A percentile compares a stretch with the other conserved stretches of the same genome.
Evolutionary conservation across 176 grass and related monocot genomes (phyloP).

Genomic region (Cenchrus americanus): DNA sequence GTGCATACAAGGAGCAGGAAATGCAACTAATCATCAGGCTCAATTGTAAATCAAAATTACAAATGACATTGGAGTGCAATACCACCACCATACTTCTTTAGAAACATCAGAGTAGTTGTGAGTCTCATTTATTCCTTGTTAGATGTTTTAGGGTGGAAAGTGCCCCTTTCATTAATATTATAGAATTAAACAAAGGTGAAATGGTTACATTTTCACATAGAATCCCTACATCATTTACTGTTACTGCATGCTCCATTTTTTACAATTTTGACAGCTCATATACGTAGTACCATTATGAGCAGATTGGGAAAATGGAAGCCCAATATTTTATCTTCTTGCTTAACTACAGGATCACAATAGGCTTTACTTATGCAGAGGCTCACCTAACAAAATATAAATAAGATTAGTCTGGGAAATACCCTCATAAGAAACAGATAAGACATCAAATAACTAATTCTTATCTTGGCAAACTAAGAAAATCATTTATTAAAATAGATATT

Average conservation of each 20-base stretch:
- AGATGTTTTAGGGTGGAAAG: too few relatives aligned
- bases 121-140: too few relatives aligned
- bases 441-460: not conserved
- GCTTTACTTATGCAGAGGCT: not conserved
- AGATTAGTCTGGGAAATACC: not conserved
- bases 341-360: not conserved
- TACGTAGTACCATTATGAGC: not conserved
- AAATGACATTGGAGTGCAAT: not conserved
- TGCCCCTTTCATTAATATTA: too few relatives aligned
- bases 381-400: not conserved
- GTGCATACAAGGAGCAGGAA: not conserved
- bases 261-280: not conserved
- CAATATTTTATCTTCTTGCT: not conserved
- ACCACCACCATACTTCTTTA: not conserved
- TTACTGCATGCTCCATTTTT: not conserved
- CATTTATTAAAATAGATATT: not conserved
- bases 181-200: not conserved
- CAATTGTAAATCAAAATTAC: not conserved
- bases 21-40: not conserved
- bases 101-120: too few relatives aligned
- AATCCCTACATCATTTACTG: not conserved
- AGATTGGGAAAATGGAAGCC: not conserved
- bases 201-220: not conserved
- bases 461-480: not conserved
- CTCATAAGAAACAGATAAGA: not conserved